Evolutionary conservation across 805 yeast species (phyloP).

Genomic region (Groenewaldozyma tartarivorans): DNA sequence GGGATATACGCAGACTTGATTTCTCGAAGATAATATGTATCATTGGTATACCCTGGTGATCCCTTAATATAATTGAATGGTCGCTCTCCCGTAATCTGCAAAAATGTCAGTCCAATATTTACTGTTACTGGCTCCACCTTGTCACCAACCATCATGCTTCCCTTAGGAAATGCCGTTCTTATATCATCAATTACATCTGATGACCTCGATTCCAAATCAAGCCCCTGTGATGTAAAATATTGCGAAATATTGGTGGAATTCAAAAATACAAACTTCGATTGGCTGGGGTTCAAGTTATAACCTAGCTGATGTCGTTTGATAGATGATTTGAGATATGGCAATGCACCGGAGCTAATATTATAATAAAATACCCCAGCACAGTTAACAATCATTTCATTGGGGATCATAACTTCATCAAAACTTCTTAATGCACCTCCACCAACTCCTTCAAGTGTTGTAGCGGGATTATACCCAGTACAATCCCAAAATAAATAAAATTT

Average conservation of each 20-base stretch:
- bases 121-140: conserved; percentile 53
- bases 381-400: conserved; percentile 41
- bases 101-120: conserved; percentile 58
- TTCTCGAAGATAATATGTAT: conserved; percentile 35
- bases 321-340: conserved; percentile 19
- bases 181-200: conserved; percentile 28
- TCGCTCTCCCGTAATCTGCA: conserved; percentile 37
- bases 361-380: conserved; percentile 45
- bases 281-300: conserved; percentile 18
- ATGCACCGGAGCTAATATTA: conserved; percentile 29
- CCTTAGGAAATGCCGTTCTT: conserved; percentile 9
- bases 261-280: conserved; percentile 32
- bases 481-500: conserved; percentile 57
- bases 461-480: conserved; percentile 48
- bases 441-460: conserved; percentile 21
- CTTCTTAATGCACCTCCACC: conserved; percentile 30
- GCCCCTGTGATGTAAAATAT: conserved; percentile 28
- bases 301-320: conserved; percentile 15
- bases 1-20: conserved; percentile 35
- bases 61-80: conserved; percentile 12
- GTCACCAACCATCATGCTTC: conserved; percentile 13
- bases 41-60: conserved; percentile 15
- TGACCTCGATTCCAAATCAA: conserved; percentile 37
- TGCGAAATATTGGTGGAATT: conserved; percentile 39
- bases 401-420: conserved; percentile 34